A percentile compares a stretch with the other conserved stretches of the same genome.
Evolutionary conservation across 768 basidiomycete species (phyloP).

Genomic region (Flagelloscypha sp.): DNA sequence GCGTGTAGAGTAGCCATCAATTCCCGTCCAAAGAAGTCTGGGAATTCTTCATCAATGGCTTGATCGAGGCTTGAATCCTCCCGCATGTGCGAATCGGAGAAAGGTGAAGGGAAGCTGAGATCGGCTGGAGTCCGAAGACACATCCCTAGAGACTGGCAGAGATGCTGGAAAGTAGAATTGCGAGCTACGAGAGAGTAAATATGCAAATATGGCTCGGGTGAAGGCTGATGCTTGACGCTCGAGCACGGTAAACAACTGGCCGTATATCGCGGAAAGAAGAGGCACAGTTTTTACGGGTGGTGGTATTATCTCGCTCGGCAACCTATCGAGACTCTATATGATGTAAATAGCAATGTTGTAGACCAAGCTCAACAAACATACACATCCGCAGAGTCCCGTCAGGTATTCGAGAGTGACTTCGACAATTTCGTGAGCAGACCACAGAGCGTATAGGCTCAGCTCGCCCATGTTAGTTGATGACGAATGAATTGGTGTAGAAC

Average conservation of each 20-base stretch:
- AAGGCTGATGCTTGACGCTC: constrained; percentile 40
- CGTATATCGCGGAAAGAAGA: constrained; percentile 56
- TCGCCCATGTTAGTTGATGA: too few relatives aligned
- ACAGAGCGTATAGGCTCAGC: constrained; percentile 38
- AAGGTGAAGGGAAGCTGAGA: constrained; percentile 18
- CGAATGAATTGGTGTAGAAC: too few relatives aligned
- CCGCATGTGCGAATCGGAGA: constrained; percentile 29
- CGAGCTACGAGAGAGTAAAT: constrained; percentile 57
- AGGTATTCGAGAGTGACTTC: constrained; percentile 45
- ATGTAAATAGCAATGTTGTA: constrained; percentile 1
- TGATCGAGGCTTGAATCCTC: constrained; percentile 22
- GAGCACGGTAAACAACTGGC: constrained; percentile 44
- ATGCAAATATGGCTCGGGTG: constrained; percentile 53
- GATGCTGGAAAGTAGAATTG: constrained; percentile 49
- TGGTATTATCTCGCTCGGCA: constrained; percentile 22
- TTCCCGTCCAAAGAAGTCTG: constrained; percentile 51
- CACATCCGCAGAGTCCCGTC: constrained; percentile 50
- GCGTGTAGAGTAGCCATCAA: constrained; percentile 47
- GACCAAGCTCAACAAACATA: constrained; percentile 23
- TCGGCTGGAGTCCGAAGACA: constrained; percentile 27
- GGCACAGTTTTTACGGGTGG: constrained; percentile 31
- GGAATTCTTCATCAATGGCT: constrained; percentile 37
- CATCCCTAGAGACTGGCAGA: constrained; percentile 61
- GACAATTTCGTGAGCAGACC: too few relatives aligned
- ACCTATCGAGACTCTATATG: constrained; percentile 1